Percentiles rank a stretch among this genome's conserved stretches.
phyloP scores from a whole-genome alignment of 257 asterid species.

The Solanum piurae region DNA sequence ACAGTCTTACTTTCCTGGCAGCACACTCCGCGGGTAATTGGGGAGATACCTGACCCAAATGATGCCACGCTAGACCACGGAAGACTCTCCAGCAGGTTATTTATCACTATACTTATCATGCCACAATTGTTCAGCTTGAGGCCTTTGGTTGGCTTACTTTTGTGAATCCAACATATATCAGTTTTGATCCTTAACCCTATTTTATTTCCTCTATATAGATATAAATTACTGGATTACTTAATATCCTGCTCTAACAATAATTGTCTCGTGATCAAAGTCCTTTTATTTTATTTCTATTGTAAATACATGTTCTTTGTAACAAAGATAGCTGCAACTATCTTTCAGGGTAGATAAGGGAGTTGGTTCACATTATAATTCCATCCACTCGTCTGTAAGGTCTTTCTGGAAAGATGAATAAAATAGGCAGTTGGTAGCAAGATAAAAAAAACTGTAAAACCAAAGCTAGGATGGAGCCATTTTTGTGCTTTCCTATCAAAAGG shows the following conservation, averaged over 20 bases:
- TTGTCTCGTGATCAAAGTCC: not conserved
- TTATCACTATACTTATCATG: not conserved
- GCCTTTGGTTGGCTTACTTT: not conserved
- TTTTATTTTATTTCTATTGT: not conserved
- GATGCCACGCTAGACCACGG: conserved; percentile 84
- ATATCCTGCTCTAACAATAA: not conserved
- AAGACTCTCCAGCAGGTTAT: conserved; percentile 73
- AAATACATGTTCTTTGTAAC: not conserved
- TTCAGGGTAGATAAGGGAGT: not conserved
- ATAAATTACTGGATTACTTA: not conserved
- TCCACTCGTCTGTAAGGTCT: not conserved
- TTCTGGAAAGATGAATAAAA: not conserved
- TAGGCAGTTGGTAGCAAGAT: not conserved
- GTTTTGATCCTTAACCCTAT: not conserved
- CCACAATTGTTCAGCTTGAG: not conserved
- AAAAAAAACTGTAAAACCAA: not conserved
- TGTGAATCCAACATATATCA: not conserved
- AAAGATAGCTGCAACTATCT: not conserved
- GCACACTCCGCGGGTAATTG: conserved; percentile 88
- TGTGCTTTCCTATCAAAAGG: not conserved
- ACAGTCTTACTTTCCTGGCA: conserved; percentile 35
- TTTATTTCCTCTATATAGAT: not conserved
- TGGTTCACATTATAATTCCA: not conserved
- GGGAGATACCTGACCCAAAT: conserved; percentile 68
- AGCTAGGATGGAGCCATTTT: not conserved